Conservation (phyloP, 352 stramenopile genomes). For the Pythium plurisporium region DNA sequence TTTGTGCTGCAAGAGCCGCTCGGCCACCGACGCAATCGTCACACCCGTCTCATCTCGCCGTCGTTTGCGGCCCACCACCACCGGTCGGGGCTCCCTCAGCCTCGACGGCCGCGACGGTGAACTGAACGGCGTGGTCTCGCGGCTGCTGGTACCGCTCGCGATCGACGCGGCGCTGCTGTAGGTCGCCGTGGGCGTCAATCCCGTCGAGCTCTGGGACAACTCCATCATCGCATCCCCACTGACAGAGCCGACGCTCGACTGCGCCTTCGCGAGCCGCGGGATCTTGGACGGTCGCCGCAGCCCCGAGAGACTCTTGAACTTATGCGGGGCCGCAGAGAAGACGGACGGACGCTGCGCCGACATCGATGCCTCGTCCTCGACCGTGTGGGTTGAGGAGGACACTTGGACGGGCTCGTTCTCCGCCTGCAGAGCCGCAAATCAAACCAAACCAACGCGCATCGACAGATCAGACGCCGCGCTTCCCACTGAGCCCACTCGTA, state of each 20-base stretch:
- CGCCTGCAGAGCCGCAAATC: not conserved
- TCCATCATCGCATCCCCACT: not conserved
- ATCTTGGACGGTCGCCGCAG: conserved; percentile 18
- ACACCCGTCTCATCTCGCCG: conserved; percentile 6
- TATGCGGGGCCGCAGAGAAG: too few species aligned
- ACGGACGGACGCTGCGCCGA: not conserved
- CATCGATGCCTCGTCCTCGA: too few species aligned
- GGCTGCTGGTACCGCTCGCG: conserved; percentile 5
- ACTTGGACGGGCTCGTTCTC: not conserved
- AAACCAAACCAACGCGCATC: not conserved
- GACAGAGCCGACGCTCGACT: conserved; percentile 3
- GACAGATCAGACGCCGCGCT: not conserved
- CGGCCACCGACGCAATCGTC: conserved; percentile 3
- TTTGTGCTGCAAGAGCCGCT: not conserved
- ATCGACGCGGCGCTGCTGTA: conserved; percentile 3
- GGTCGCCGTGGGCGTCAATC: not conserved
- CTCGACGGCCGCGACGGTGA: not conserved
- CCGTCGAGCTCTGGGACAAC: not conserved
- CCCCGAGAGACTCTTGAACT: not conserved
- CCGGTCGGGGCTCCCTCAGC: conserved; percentile 6
- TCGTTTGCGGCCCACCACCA: conserved; percentile 10
- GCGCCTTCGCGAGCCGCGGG: conserved; percentile 8
- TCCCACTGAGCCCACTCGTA: not conserved
- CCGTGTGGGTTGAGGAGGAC: too few species aligned
- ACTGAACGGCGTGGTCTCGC: conserved; percentile 19